Evolutionary conservation across 345 rosid genomes (phyloP).

Genomic region (Syzygium aromaticum): DNA sequence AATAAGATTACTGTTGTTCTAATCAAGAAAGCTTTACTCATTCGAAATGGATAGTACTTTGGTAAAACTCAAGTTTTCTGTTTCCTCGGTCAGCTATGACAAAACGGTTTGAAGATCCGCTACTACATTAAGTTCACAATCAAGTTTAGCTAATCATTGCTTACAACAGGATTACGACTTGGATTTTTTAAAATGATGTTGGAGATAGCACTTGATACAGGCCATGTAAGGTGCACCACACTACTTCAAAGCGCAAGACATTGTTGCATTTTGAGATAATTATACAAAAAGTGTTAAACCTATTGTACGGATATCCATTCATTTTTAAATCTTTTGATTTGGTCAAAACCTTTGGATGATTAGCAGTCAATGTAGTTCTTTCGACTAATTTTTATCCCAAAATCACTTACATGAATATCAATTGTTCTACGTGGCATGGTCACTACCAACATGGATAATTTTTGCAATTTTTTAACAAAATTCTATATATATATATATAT

Average conservation of each 20-base stretch:
- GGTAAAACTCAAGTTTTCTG: neutral
- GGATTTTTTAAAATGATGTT: neutral
- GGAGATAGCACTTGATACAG: neutral
- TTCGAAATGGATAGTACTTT: neutral
- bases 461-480: neutral
- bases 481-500: accelerated
- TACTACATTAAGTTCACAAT: neutral
- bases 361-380: accelerated
- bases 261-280: neutral
- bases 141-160: neutral
- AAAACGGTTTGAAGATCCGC: neutral
- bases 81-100: neutral
- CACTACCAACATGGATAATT: accelerated
- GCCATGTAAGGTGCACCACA: neutral
- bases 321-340: neutral
- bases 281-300: neutral
- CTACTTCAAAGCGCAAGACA: neutral
- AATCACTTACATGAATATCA: accelerated
- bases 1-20: neutral
- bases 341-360: accelerated
- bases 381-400: accelerated
- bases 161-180: neutral
- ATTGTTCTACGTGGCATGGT: accelerated
- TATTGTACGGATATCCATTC: neutral
- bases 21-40: neutral